These are phyloP conservation scores for Lachancea mirantina DNA, from an alignment of 805 yeast species.

Conservation along the genomic window DNA sequence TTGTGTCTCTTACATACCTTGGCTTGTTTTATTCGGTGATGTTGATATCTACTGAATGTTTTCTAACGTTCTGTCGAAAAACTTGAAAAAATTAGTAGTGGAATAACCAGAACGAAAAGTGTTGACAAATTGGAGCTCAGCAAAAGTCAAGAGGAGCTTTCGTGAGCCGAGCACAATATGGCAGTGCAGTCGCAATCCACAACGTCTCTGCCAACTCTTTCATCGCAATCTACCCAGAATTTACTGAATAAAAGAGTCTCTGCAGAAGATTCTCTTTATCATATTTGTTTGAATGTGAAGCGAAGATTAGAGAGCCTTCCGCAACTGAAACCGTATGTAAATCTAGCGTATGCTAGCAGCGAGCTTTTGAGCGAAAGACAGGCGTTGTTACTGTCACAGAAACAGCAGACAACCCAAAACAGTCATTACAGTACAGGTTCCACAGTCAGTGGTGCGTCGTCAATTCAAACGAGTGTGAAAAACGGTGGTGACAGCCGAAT, in stretches of 20 bases:
- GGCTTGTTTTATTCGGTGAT: too few species aligned
- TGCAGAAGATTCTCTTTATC: conserved; percentile 61
- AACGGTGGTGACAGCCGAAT: conserved; percentile 25
- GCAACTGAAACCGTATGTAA: conserved; percentile 61
- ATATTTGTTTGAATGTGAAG: conserved; percentile 53
- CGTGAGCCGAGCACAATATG: too few species aligned
- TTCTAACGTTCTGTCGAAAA: too few species aligned
- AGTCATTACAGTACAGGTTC: conserved; percentile 19
- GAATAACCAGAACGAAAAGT: too few species aligned
- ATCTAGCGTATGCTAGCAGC: conserved; percentile 56
- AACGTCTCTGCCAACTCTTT: conserved; percentile 15
- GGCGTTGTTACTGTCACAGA: conserved; percentile 43
- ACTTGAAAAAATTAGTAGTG: too few species aligned
- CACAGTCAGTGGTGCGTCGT: conserved; percentile 12
- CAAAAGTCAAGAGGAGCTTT: too few species aligned
- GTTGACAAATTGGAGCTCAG: too few species aligned
- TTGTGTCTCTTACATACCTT: too few species aligned
- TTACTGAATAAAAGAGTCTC: conserved; percentile 59
- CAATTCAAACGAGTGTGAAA: conserved; percentile 14
- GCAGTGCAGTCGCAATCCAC: conserved; percentile 10
- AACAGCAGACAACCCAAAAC: conserved; percentile 27
- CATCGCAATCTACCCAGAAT: conserved; percentile 26
- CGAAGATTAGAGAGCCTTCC: conserved; percentile 50
- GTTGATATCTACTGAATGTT: too few species aligned
- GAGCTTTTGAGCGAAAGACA: conserved; percentile 69